A percentile compares a stretch with the other conserved stretches of the same genome.
phyloP scores from a whole-genome alignment of 495 filamentous ascomycete genomes.

The Usnea hakonensis region DNA sequence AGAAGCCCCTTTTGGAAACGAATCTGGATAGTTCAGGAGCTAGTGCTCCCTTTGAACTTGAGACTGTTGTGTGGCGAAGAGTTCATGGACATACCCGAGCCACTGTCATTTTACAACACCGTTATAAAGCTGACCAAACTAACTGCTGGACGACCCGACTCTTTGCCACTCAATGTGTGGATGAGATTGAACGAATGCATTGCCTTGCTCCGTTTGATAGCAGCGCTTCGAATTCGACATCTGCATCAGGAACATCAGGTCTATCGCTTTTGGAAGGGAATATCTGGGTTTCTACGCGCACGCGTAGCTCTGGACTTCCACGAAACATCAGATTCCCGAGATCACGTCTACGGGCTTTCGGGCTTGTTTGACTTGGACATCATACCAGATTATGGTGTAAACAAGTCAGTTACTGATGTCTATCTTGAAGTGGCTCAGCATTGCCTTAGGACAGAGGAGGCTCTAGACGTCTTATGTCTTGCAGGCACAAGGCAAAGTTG shows the following conservation, averaged over 20 bases:
- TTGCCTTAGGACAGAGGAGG: not conserved
- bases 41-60: not conserved
- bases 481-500: not conserved
- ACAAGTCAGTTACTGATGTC: not conserved
- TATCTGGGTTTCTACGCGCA: not conserved
- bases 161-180: not conserved
- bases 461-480: not conserved
- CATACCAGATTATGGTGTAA: not conserved
- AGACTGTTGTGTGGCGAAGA: not conserved
- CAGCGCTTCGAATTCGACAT: not conserved
- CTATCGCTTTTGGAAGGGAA: not conserved
- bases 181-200: not conserved
- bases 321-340: slow-evolving; percentile 3
- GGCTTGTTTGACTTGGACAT: slow-evolving; percentile 4
- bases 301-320: not conserved
- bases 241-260: not conserved
- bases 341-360: slow-evolving; percentile 6
- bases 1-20: not conserved
- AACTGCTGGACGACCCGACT: not conserved
- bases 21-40: not conserved
- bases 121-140: not conserved
- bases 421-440: not conserved
- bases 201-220: not conserved
- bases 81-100: not conserved
- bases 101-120: not conserved